Evolutionary conservation across 2,329 filamentous ascomycete species (phyloP), one percentile per base, ranked within the genome.

Genomic region (Colletotrichum sp.): DNA sequence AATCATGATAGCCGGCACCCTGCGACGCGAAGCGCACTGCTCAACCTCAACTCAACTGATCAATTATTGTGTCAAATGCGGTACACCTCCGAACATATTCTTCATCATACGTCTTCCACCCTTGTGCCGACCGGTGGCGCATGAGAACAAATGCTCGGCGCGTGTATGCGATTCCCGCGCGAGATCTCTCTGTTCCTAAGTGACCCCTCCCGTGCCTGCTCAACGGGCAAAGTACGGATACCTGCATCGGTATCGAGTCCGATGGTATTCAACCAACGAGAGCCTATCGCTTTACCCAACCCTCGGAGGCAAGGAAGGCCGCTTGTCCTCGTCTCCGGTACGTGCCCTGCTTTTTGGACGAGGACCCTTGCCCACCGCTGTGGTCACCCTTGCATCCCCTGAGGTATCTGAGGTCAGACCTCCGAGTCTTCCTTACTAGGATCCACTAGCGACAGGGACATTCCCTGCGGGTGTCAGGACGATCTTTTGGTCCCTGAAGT

Each of bases 401-500:
- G 16, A 30, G 21, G 36, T 59, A 30, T 16, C 32, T 30, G 18
- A 62, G 57, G 71, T 63, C 44, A 60, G 18, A 16, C 68, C 59
- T 64, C 18, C 21, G 21, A n/a, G 16, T 21, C 55, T 32, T 62
- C 12, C 57, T 8, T 21, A 13, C 39, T 8, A 57, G 59, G 16
- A n/a, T 9, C 39, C 49, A 8, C 9, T 24, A 7, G 26, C 26
- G 39, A 52, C 70, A 15, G 73, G 73, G 72, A 39, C n/a, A 6
- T n/a, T 8, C 73, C 73, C 32, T 73, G 70, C 24, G 59, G 8
- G 13, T 12, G 26, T 68, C 70, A 39, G 18, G 70, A 65, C 59
- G 73, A 76, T 76, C 73, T 30, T 68, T 57, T 68, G 73, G 73
- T 76, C 73, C 73, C 73, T 65, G 73, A 73, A 64, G 73, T 76